Evolutionary conservation across 495 filamentous ascomycete species (phyloP), one percentile per base, ranked within the genome.

Genomic region (Hypoxylon fragiforme): DNA sequence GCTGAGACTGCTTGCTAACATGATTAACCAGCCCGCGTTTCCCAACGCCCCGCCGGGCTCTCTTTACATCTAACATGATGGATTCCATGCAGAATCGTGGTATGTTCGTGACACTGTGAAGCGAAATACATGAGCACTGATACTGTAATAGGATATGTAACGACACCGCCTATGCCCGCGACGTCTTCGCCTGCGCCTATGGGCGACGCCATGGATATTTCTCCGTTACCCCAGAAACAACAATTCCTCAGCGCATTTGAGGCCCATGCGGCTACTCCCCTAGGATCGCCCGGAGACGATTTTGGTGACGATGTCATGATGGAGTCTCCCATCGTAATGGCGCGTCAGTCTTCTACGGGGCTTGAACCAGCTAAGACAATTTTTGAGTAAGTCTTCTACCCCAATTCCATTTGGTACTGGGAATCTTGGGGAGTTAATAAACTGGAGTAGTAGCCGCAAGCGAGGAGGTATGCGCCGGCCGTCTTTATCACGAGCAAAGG

Each of bases 181-280:
- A 95, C 92, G 8, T 97, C 94, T 5, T 76, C 76, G 20, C 92
- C 92, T 8, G 80, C 78, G 11, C 74, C 79, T n/a, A 75, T 72
- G n/a, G 76, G 82, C 54, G 91, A 97, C 56, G 75, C 78, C 28
- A 97, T 97, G 91, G 95, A 97, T 60, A 86, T 96, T 73, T 96
- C 92, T 15, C 94, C 94, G 9, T 72, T 97, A 31, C 94, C 92
- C 9, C 92, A 96, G 70, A 98, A 97, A 74, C 78, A 81, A 16
- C 78, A 89, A 7, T 90, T 85, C 62, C 68, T 72, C 28, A 73
- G 76, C 3, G 77, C 86, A 52, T 70, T 89, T 19, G 83, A 87
- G 49, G 68, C 87, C 18, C 73, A 78, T 24, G 90, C 88, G 0
- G 88, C 90, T 2, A 85, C 82, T 1, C 84, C 87, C 0, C 73